Evolutionary conservation across 2,329 filamentous ascomycete species (phyloP).

Genomic region (Verticillium tricorpus): DNA sequence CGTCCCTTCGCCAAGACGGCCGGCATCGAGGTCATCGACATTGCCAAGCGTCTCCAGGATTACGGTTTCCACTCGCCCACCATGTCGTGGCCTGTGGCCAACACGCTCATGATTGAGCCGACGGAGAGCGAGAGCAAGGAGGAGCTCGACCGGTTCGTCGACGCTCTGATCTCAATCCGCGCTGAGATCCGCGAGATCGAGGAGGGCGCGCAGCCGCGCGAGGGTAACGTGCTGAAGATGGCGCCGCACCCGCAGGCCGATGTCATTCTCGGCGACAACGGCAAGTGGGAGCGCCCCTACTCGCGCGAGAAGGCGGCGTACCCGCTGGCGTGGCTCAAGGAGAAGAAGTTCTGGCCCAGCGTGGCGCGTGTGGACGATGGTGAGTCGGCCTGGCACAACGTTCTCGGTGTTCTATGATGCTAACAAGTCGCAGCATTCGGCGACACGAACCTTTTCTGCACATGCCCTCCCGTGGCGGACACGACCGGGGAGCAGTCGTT

Average conservation of each 20-base stretch:
- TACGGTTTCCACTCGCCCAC: conserved; percentile 97
- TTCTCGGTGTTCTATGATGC: not conserved
- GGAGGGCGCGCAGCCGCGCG: conserved; percentile 67
- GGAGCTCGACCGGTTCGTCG: conserved; percentile 89
- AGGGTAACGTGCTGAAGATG: conserved; percentile 84
- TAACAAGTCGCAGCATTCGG: conserved; percentile 64
- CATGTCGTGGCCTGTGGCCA: conserved; percentile 93
- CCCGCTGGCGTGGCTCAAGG: conserved; percentile 72
- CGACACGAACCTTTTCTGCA: conserved; percentile 91
- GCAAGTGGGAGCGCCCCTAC: conserved; percentile 79
- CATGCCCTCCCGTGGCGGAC: conserved; percentile 78
- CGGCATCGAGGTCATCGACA: conserved; percentile 86
- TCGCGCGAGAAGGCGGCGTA: conserved; percentile 80
- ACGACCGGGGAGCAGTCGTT: conserved; percentile 29
- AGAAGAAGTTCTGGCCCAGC: conserved; percentile 98
- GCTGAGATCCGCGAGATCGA: conserved; percentile 81
- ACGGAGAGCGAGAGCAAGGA: conserved; percentile 90
- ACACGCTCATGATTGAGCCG: conserved; percentile 97
- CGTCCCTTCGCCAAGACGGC: conserved; percentile 79
- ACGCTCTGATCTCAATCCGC: conserved; percentile 83
- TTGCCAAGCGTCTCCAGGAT: conserved; percentile 94
- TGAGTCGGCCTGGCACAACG: conserved; percentile 40
- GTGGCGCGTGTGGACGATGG: conserved; percentile 85
- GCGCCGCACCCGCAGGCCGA: conserved; percentile 82
- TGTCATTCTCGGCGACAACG: conserved; percentile 56